Percentiles rank a stretch among this genome's conserved stretches.
Evolutionary conservation across 257 asterid species (phyloP).

Genomic region (Penstemon newberryi): DNA sequence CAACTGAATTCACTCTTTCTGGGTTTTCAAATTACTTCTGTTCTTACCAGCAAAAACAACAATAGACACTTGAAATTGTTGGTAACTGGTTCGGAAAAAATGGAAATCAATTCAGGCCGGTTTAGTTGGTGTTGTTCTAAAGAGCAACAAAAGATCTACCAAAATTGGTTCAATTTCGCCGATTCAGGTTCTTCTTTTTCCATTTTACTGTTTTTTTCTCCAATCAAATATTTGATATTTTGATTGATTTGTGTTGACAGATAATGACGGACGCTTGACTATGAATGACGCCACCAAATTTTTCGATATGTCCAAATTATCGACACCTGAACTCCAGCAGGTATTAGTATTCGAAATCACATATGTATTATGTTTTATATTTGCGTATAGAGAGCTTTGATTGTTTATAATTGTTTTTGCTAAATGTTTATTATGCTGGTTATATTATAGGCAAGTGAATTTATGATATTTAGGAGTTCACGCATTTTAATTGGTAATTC

Average conservation of each 20-base stretch:
- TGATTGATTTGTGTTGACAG: constrained; percentile 34
- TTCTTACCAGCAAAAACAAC: no score
- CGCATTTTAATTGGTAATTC: no score
- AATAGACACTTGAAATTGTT: no score
- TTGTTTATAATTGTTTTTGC: no score
- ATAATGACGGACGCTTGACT: constrained; percentile 80
- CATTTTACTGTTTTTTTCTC: background rate
- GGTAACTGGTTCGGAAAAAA: background rate
- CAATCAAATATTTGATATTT: background rate
- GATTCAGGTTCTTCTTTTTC: constrained; percentile 65
- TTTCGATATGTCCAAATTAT: constrained; percentile 63
- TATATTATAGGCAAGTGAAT: no score
- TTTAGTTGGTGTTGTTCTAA: constrained; percentile 32
- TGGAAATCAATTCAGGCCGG: constrained; percentile 50
- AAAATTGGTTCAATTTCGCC: constrained; percentile 67
- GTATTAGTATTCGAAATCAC: constrained; percentile 28
- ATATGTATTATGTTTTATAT: no score
- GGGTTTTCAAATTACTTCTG: no score
- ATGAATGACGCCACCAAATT: constrained; percentile 70
- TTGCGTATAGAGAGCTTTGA: no score
- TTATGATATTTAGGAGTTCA: no score
- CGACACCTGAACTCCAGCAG: constrained; percentile 79
- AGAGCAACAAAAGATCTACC: constrained; percentile 59
- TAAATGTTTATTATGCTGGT: no score
- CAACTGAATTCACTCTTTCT: no score